A percentile compares a stretch with the other conserved stretches of the same genome.
Evolutionary conservation across 805 yeast genomes (phyloP).

Genomic region (Candida maris): DNA sequence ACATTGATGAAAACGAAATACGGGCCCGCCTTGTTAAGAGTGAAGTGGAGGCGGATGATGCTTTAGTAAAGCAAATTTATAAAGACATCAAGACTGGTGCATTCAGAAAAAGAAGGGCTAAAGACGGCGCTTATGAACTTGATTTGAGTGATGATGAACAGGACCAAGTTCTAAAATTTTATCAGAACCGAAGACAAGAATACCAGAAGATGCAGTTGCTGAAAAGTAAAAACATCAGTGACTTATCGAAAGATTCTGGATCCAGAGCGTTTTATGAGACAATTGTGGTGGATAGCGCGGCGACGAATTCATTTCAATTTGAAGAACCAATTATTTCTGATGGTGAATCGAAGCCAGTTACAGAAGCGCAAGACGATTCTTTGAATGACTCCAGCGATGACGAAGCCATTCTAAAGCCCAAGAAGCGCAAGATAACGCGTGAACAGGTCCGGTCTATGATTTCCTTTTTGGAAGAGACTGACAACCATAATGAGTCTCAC

Average conservation of each 20-base stretch:
- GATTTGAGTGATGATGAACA: conserved; percentile 78
- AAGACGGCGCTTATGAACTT: conserved; percentile 49
- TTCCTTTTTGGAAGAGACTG: conserved; percentile 25
- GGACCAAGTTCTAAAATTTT: conserved; percentile 42
- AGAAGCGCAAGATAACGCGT: conserved; percentile 32
- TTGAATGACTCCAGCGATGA: conserved; percentile 22
- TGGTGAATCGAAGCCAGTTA: conserved; percentile 23
- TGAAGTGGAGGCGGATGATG: conserved; percentile 58
- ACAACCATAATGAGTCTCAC: conserved; percentile 22
- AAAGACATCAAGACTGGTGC: conserved; percentile 73
- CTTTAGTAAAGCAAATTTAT: conserved; percentile 60
- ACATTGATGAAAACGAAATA: conserved; percentile 55
- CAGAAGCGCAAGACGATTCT: conserved; percentile 6
- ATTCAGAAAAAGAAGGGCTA: conserved; percentile 54
- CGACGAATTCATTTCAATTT: conserved; percentile 16
- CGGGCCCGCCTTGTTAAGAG: conserved; percentile 56
- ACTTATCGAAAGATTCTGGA: conserved; percentile 48
- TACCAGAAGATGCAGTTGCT: conserved; percentile 45
- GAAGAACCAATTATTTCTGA: conserved; percentile 31
- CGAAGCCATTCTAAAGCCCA: conserved; percentile 18
- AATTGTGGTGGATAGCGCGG: conserved; percentile 40
- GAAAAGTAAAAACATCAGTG: conserved; percentile 41
- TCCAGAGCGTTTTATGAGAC: conserved; percentile 66
- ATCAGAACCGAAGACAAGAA: conserved; percentile 32
- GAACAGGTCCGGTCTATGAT: conserved; percentile 26